A percentile compares a stretch with the other conserved stretches of the same genome.
phyloP scores from a whole-genome alignment of 805 yeast genomes.

The Clavispora carvajalis region DNA sequence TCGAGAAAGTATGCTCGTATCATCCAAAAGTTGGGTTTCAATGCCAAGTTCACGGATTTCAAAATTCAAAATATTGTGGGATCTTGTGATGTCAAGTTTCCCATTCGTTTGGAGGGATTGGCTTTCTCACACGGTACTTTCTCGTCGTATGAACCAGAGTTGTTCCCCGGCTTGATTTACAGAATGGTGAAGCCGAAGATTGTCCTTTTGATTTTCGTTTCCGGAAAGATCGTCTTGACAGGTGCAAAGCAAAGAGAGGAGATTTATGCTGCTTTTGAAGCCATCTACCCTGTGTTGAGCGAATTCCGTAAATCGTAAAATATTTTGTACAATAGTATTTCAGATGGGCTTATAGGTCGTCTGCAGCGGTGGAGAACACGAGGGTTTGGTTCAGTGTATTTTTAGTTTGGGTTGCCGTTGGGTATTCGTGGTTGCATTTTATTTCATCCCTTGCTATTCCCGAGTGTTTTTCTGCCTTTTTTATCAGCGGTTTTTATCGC shows the following conservation, averaged over 20 bases:
- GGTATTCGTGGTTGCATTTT: conserved; percentile 2
- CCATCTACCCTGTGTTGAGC: conserved; percentile 95
- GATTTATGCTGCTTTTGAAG: conserved; percentile 96
- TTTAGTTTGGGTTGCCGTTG: conserved; percentile 3
- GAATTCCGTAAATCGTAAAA: conserved; percentile 81
- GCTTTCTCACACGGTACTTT: conserved; percentile 98
- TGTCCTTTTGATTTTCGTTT: conserved; percentile 89
- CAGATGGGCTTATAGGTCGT: background rate
- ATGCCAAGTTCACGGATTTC: conserved; percentile 96
- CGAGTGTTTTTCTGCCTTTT: background rate
- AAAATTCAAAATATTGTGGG: conserved; percentile 98
- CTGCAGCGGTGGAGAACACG: background rate
- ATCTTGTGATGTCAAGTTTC: conserved; percentile 97
- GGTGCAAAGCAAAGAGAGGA: conserved; percentile 99
- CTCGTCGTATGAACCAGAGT: conserved; percentile 96
- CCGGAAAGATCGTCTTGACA: conserved; percentile 94
- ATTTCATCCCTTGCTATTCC: background rate
- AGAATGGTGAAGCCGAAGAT: conserved; percentile 99
- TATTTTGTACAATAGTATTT: conserved; percentile 2
- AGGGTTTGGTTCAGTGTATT: conserved; percentile 5
- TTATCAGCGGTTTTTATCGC: background rate
- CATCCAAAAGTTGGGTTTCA: conserved; percentile 94
- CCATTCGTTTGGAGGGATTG: conserved; percentile 93
- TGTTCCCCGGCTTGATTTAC: conserved; percentile 96
- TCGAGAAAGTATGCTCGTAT: conserved; percentile 97